These are phyloP conservation scores for Torulaspora indica DNA, from an alignment of 805 yeast genomes.

Conservation along the genomic window DNA sequence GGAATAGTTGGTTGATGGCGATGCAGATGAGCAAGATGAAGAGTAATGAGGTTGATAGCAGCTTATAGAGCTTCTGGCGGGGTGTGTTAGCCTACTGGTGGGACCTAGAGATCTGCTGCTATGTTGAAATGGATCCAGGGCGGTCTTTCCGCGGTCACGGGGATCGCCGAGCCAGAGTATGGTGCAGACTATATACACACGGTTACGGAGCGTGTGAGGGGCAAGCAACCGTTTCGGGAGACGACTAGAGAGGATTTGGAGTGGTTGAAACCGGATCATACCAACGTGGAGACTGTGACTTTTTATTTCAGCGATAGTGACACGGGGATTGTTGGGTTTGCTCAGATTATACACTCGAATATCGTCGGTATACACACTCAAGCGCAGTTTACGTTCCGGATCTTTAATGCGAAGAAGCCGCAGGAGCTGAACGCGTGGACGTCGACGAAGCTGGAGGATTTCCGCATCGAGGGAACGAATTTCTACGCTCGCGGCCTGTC, in stretches of 20 bases:
- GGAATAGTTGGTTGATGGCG: not conserved
- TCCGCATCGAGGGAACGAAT: constrained; percentile 64
- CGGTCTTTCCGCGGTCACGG: constrained; percentile 88
- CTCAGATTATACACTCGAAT: constrained; percentile 91
- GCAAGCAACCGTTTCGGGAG: constrained; percentile 53
- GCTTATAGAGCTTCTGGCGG: too few relatives aligned
- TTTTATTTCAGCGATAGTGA: constrained; percentile 71
- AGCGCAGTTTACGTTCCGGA: constrained; percentile 89
- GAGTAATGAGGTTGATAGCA: not conserved
- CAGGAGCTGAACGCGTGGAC: constrained; percentile 61
- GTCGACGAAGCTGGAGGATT: constrained; percentile 80
- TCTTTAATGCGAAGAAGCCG: constrained; percentile 42
- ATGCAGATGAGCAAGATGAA: not conserved
- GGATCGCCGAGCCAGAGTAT: constrained; percentile 95
- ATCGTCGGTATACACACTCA: constrained; percentile 82
- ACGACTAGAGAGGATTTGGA: constrained; percentile 63
- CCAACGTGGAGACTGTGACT: constrained; percentile 94
- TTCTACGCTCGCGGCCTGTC: constrained; percentile 73
- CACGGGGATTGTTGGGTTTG: constrained; percentile 73
- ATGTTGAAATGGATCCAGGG: constrained; percentile 85
- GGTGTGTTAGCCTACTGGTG: not conserved
- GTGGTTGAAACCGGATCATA: constrained; percentile 70
- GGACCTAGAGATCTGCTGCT: constrained; percentile 1
- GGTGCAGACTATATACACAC: constrained; percentile 90
- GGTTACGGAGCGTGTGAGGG: constrained; percentile 57